Conservation (phyloP, 1,284 basidiomycete species). For the Ceratobasidium sp. region DNA sequence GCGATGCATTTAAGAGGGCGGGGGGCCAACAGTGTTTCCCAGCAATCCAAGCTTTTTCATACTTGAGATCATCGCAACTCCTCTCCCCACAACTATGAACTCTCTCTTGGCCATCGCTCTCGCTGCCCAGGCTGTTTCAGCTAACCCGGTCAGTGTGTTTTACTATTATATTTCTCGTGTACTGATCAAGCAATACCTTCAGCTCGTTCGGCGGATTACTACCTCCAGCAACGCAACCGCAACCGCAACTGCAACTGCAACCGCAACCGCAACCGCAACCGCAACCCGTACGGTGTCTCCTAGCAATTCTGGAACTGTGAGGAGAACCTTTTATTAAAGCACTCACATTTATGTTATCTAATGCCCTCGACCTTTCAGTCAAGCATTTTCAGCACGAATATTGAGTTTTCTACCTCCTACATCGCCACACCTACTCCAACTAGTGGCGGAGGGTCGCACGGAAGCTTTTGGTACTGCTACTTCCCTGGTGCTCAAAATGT, state of each 20-base stretch:
- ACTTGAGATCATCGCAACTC: background rate
- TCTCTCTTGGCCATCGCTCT: conserved; percentile 27
- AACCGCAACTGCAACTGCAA: too few relatives aligned
- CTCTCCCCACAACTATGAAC: background rate
- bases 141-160: conserved; percentile 22
- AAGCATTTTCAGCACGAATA: background rate
- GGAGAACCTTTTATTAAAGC: background rate
- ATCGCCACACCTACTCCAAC: background rate
- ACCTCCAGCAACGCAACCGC: background rate
- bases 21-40: background rate
- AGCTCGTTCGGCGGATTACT: background rate
- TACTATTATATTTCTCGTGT: background rate
- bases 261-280: background rate
- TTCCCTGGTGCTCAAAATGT: background rate
- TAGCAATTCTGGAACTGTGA: background rate
- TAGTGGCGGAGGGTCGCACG: background rate
- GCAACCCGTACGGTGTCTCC: background rate
- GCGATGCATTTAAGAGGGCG: conserved; percentile 1
- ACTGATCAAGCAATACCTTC: background rate
- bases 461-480: conserved; percentile 14
- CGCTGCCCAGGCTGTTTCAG: conserved; percentile 23
- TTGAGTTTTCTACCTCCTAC: background rate
- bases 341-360: background rate
- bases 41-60: background rate
- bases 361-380: background rate